Conservation (phyloP, 169 alveolate genomes). For the Blepharisma undulans region DNA sequence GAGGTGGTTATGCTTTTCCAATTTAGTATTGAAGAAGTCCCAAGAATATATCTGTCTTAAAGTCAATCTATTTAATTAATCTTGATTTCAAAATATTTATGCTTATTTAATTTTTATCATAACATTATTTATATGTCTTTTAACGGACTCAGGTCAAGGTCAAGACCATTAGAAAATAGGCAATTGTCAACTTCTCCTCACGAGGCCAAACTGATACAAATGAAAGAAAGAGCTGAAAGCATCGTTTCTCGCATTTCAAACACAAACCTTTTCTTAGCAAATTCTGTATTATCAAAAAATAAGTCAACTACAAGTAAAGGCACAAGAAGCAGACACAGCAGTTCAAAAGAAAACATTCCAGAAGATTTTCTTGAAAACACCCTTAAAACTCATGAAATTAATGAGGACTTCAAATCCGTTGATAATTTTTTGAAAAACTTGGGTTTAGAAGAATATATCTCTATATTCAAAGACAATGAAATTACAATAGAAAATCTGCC, state of each 20-base stretch:
- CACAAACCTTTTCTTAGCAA: background rate
- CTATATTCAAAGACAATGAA: slow-evolving; percentile 37
- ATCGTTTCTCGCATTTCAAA: background rate
- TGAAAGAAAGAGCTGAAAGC: background rate
- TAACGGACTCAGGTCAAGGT: background rate
- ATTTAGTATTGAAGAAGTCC: background rate
- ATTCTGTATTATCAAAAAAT: background rate
- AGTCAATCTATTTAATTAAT: no score
- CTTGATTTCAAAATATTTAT: background rate
- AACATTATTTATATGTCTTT: background rate
- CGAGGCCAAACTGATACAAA: background rate
- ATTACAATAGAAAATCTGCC: slow-evolving; percentile 50
- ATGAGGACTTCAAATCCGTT: background rate
- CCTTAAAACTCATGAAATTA: background rate
- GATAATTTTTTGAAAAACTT: background rate
- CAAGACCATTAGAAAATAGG: background rate
- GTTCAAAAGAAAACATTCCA: background rate
- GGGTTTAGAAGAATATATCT: background rate
- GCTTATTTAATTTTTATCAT: background rate
- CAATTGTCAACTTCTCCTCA: background rate
- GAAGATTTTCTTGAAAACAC: background rate
- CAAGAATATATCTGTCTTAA: no score
- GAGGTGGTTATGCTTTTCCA: background rate
- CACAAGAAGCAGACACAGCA: background rate
- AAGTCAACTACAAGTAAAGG: background rate